These are phyloP conservation scores for Colletotrichum orbiculare DNA, from an alignment of 2,329 filamentous ascomycete genomes.

Conservation along the genomic window DNA sequence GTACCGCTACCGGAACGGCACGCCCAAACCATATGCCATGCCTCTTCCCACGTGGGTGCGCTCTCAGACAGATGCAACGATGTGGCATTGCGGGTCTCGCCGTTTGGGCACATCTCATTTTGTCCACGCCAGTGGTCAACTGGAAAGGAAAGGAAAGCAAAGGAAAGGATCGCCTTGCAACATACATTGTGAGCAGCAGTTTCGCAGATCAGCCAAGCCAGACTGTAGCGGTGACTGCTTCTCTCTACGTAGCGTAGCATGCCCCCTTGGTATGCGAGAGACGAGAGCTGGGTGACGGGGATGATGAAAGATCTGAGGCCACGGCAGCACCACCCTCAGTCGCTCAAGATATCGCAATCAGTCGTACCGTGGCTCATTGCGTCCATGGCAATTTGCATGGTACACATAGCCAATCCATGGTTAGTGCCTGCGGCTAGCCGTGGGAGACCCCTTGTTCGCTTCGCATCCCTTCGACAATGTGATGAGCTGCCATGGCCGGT, in stretches of 20 bases:
- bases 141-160: neutral
- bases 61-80: conserved; percentile 12
- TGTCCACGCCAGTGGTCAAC: neutral
- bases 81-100: neutral
- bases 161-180: conserved; percentile 3
- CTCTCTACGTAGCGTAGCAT: neutral
- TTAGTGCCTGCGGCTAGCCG: conserved; percentile 22
- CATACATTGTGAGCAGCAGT: conserved; percentile 24
- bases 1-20: neutral
- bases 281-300: conserved; percentile 1
- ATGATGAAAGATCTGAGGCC: conserved; percentile 36
- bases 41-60: conserved; percentile 24
- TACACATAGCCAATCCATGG: neutral
- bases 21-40: conserved; percentile 5
- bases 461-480: conserved; percentile 1
- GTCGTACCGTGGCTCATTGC: conserved; percentile 26
- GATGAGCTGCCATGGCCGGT: neutral
- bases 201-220: conserved; percentile 20
- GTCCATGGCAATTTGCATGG: conserved; percentile 12
- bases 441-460: neutral
- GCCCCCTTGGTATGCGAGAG: neutral
- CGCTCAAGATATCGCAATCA: conserved; percentile 36
- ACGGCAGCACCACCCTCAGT: conserved; percentile 22
- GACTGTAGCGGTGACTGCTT: neutral
- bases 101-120: too few species aligned